Percentiles rank a stretch among this genome's conserved stretches.
phyloP scores from a whole-genome alignment of 2,329 filamentous ascomycete genomes.

The Fusarium pseudonygamai region DNA sequence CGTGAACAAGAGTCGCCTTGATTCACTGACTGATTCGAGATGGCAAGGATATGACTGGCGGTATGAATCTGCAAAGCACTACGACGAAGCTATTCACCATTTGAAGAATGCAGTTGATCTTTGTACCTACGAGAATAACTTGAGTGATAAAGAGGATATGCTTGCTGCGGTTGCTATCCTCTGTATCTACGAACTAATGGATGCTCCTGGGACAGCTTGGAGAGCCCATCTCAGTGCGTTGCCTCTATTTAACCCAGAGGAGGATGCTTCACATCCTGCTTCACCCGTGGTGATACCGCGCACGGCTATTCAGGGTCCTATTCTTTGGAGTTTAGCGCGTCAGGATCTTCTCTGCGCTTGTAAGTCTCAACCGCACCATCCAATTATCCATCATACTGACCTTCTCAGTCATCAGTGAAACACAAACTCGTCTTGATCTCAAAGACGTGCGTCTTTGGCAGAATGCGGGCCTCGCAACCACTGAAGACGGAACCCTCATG shows the following conservation, averaged over 20 bases:
- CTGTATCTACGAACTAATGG: conserved; percentile 74
- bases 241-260: conserved; percentile 65
- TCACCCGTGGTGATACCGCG: conserved; percentile 30
- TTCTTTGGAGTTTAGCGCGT: conserved; percentile 37
- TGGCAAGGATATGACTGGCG: conserved; percentile 28
- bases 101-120: conserved; percentile 27
- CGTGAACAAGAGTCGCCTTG: not conserved
- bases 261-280: conserved; percentile 18
- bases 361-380: not conserved
- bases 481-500: conserved; percentile 28
- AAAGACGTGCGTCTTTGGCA: conserved; percentile 71
- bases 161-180: conserved; percentile 73
- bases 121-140: conserved; percentile 53
- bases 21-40: accelerated
- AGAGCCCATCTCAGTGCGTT: conserved; percentile 71
- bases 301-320: conserved; percentile 34
- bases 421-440: conserved; percentile 57
- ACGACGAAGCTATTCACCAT: conserved; percentile 32
- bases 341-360: conserved; percentile 38
- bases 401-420: conserved; percentile 32
- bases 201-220: conserved; percentile 71
- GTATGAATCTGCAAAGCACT: conserved; percentile 36
- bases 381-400: not conserved
- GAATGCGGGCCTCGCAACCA: conserved; percentile 67
- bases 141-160: conserved; percentile 52